Evolutionary conservation across 2,329 filamentous ascomycete genomes (phyloP).

Genomic region (Plenodomus tracheiphilus): DNA sequence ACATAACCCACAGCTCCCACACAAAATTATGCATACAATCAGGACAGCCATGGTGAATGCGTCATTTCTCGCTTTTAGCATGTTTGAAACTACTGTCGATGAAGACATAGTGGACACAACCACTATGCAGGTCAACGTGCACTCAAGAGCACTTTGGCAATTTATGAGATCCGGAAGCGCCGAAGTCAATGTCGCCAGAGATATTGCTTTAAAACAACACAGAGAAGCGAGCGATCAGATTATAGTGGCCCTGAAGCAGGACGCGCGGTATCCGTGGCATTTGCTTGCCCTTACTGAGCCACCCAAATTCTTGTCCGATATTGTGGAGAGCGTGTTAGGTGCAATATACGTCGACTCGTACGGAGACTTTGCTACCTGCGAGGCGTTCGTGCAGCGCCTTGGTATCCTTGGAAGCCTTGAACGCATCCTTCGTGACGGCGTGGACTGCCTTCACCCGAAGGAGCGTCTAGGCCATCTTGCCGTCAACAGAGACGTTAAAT

Average conservation of each 20-base stretch:
- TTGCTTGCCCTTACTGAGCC: slow-evolving; percentile 62
- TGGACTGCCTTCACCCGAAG: slow-evolving; percentile 66
- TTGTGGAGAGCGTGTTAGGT: slow-evolving; percentile 79
- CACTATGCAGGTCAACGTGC: slow-evolving; percentile 32
- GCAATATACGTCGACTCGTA: slow-evolving; percentile 78
- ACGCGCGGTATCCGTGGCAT: slow-evolving; percentile 73
- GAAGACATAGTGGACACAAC: slow-evolving; percentile 41
- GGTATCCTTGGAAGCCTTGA: slow-evolving; percentile 68
- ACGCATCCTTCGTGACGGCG: slow-evolving; percentile 57
- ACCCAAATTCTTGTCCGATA: slow-evolving; percentile 36
- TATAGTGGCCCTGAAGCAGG: slow-evolving; percentile 53
- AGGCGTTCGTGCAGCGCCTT: slow-evolving; percentile 61
- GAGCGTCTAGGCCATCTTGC: slow-evolving; percentile 67
- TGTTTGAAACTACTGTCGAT: slow-evolving; percentile 60
- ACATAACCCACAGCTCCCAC: slow-evolving; percentile 52
- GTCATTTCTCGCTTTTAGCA: slow-evolving; percentile 76
- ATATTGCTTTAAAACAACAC: slow-evolving; percentile 52
- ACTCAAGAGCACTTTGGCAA: slow-evolving; percentile 61
- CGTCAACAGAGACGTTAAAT: slow-evolving; percentile 57
- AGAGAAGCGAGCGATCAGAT: slow-evolving; percentile 55
- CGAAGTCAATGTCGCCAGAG: slow-evolving; percentile 55
- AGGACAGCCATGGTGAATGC: slow-evolving; percentile 79
- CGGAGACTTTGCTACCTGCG: slow-evolving; percentile 51
- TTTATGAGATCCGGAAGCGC: slow-evolving; percentile 66
- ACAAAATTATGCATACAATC: slow-evolving; percentile 72